Conservation (phyloP, 164 flowering plant species). For the Paratinospora sagittata region DNA sequence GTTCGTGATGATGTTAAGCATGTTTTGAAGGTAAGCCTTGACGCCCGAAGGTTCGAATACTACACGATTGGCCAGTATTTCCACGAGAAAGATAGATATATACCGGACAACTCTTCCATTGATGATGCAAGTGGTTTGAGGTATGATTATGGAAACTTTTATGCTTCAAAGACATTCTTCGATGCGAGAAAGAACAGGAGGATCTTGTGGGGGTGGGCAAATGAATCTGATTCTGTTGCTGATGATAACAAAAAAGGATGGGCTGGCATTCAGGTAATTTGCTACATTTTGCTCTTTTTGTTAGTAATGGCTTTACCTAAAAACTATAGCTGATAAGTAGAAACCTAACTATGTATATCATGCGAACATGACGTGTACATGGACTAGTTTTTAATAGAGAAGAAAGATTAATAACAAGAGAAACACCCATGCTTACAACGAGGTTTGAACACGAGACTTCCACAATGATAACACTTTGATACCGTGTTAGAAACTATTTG, state of each 20-base stretch:
- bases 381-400: too few species aligned
- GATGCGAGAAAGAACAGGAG: slow-evolving; percentile 58
- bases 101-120: slow-evolving; percentile 45
- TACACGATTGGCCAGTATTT: slow-evolving; percentile 61
- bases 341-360: too few species aligned
- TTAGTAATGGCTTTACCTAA: too few species aligned
- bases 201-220: slow-evolving; percentile 91
- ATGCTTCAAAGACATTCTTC: slow-evolving; percentile 86
- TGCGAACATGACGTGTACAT: too few species aligned
- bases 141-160: slow-evolving; percentile 84
- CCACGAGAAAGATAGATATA: slow-evolving; percentile 34
- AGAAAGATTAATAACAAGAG: too few species aligned
- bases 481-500: too few species aligned
- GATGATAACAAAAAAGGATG: slow-evolving; percentile 58
- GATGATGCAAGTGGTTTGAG: slow-evolving; percentile 67
- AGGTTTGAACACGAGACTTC: too few species aligned
- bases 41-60: slow-evolving; percentile 52
- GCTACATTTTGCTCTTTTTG: too few species aligned
- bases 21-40: slow-evolving; percentile 72
- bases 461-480: too few species aligned
- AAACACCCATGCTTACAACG: too few species aligned
- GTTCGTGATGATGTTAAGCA: slow-evolving; percentile 38
- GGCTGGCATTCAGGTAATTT: slow-evolving; percentile 82
- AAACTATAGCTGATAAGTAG: too few species aligned
- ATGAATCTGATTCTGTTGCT: slow-evolving; percentile 50